phyloP scores from a whole-genome alignment of 257 asterid species.

The Cynanchum wilfordii region DNA sequence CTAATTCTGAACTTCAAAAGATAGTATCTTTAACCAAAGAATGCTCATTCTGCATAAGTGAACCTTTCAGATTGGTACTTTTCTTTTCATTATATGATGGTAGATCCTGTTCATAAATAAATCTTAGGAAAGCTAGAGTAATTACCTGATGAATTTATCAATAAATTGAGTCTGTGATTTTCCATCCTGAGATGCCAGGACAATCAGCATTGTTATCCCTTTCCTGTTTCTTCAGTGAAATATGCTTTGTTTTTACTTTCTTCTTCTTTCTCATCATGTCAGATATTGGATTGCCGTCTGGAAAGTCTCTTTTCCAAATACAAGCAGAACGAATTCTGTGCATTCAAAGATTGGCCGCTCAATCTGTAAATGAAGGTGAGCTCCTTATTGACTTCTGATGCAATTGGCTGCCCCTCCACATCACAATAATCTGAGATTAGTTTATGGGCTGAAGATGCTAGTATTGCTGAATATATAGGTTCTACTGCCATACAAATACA shows the following conservation, averaged over 20 bases:
- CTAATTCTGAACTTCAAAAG: neutral
- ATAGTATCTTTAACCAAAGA: neutral
- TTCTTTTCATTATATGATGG: neutral
- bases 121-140: neutral
- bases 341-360: constrained; percentile 77
- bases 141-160: neutral
- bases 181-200: neutral
- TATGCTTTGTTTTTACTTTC: constrained; percentile 2
- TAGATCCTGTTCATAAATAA: neutral
- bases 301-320: constrained; percentile 93
- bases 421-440: neutral
- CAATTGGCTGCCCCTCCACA: constrained; percentile 5
- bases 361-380: constrained; percentile 73
- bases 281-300: constrained; percentile 98
- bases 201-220: neutral
- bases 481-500: constrained; percentile 55
- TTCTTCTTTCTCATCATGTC: constrained; percentile 16
- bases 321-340: constrained; percentile 96
- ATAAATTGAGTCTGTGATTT: neutral
- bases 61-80: neutral
- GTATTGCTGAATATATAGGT: constrained; percentile 41
- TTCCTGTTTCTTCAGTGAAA: neutral
- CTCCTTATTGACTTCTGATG: constrained; percentile 13
- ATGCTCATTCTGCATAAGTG: neutral
- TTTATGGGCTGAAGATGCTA: constrained; percentile 16